Evolutionary conservation across 768 basidiomycete species (phyloP), one percentile per base, ranked within the genome.

Genomic region (Naematelia aurantialba): DNA sequence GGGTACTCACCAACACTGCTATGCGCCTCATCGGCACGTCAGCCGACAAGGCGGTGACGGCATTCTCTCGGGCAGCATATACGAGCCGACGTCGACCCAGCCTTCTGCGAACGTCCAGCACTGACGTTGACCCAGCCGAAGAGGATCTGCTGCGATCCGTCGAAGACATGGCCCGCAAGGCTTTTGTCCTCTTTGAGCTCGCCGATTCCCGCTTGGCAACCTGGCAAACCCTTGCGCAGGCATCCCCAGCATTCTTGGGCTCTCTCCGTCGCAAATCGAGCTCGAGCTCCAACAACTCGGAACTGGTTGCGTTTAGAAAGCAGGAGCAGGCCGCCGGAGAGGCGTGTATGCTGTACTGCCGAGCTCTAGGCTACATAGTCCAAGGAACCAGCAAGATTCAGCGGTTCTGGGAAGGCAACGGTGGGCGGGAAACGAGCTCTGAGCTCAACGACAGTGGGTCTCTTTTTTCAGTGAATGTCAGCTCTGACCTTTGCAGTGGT

Each of bases 121-220:
- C 51, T n/a, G 61, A 67, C 22, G 56, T 68, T 27, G 72, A 76
- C 56, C 58, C 69, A 4, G 67, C 52, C 4, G 91, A 96, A 66
- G 89, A 94, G 60, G 84, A 85, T 60, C 76, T 96, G n/a, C 79
- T 96, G n/a, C 84, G 81, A 1, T 76, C 79, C 19, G 79, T 98
- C 45, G 94, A 98, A 72, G 89, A 93, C 63, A 80, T 93, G 2
- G 94, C 93, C 30, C 90, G 96, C 81, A 99, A 98, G 82, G 94
- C 94, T 30, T 86, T 89, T 60, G 91, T 93, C 53, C 79, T 98
- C 59, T 88, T 89, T 57, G 87, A 89, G 61, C 94, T 92, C 85
- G 96, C 89, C 21, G 94, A 98, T 66, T 42, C 66, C 65, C 88
- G 91, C 81, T 87, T 96, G 84, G 34, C 56, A 0, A 31, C 51